phyloP scores from a whole-genome alignment of 1,139 yeast species.

The Nadsonia commutata region DNA sequence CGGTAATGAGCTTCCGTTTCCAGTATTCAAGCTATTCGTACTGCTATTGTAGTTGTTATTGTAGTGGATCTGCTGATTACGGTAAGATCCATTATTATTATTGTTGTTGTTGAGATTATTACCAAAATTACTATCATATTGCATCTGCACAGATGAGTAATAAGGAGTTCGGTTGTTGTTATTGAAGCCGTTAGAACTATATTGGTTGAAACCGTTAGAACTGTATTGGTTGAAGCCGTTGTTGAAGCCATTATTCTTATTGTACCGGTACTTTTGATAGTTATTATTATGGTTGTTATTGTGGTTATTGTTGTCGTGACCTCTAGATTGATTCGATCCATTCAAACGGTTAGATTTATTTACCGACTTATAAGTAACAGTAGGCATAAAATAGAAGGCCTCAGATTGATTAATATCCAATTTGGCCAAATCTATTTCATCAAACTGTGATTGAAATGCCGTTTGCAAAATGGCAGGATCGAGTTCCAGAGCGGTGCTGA shows the following conservation, averaged over 20 bases:
- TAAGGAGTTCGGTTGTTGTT: too few relatives aligned
- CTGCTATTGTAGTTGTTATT: background rate
- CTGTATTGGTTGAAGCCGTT: background rate
- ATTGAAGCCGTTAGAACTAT: slow-evolving; percentile 2
- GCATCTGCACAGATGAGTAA: too few relatives aligned
- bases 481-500: background rate
- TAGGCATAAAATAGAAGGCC: background rate
- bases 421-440: background rate
- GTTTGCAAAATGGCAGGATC: background rate
- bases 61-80: background rate
- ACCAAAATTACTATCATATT: background rate
- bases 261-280: background rate
- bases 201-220: background rate
- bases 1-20: too few relatives aligned
- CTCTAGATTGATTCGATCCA: background rate
- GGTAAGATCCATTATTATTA: background rate
- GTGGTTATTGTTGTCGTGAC: slow-evolving; percentile 2
- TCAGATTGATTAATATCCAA: background rate
- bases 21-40: too few relatives aligned
- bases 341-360: slow-evolving; percentile 3
- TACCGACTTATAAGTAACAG: background rate
- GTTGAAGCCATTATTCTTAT: background rate
- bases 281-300: background rate
- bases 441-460: background rate
- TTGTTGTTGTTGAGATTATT: slow-evolving; percentile 3